These are phyloP conservation scores for Solanum gracilifrons DNA, from an alignment of 257 asterid genomes.

Conservation along the genomic window DNA sequence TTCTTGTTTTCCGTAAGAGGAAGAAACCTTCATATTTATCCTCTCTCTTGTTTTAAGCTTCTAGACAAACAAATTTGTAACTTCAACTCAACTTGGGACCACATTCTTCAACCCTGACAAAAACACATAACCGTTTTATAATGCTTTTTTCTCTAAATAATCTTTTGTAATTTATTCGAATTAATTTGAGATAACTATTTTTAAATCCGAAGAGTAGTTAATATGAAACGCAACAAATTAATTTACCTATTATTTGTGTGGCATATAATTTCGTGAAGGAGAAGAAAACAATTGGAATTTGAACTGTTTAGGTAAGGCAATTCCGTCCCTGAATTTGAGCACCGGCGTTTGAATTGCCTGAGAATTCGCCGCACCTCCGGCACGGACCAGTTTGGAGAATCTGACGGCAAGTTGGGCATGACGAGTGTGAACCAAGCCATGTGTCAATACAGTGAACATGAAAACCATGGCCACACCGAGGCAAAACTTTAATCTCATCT, in stretches of 20 bases:
- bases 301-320: not conserved
- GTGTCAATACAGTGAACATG: conserved; percentile 40
- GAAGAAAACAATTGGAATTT: not conserved
- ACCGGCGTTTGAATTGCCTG: not conserved
- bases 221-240: not conserved
- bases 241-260: not conserved
- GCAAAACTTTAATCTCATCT: conserved; percentile 43
- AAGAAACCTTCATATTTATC: not conserved
- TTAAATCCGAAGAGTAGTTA: no score
- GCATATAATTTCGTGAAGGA: not conserved
- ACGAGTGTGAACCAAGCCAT: conserved; percentile 57
- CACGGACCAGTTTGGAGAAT: conserved; percentile 20
- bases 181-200: not conserved
- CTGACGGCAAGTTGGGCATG: conserved; percentile 56
- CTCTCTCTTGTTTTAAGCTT: not conserved
- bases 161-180: not conserved
- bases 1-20: not conserved
- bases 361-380: conserved; percentile 31
- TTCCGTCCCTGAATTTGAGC: not conserved
- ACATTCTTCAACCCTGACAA: not conserved
- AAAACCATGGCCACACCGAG: conserved; percentile 54
- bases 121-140: not conserved
- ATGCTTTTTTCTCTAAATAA: no score
- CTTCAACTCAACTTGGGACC: not conserved
- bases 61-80: not conserved